phyloP scores from a whole-genome alignment of 495 filamentous ascomycete species.

The Penicillium flavigenum region DNA sequence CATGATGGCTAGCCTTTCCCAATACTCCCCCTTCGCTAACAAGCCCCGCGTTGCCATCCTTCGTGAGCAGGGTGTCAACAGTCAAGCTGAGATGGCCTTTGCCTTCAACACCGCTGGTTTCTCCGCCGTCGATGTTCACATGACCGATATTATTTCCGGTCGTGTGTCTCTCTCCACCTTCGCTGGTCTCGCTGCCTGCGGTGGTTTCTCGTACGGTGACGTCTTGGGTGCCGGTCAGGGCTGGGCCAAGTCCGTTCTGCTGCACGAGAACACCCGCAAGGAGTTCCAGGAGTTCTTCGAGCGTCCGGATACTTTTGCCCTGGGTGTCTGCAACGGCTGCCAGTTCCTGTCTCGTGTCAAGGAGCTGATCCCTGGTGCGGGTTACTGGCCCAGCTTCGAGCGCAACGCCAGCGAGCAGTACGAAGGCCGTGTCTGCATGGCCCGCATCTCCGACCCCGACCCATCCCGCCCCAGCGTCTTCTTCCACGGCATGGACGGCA shows the following conservation, averaged over 20 bases:
- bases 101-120: slow-evolving; percentile 92
- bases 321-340: slow-evolving; percentile 97
- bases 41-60: slow-evolving; percentile 90
- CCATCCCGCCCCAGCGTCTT: slow-evolving; percentile 70
- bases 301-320: slow-evolving; percentile 82
- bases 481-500: slow-evolving; percentile 85
- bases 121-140: slow-evolving; percentile 89
- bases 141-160: slow-evolving; percentile 86
- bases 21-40: slow-evolving; percentile 62
- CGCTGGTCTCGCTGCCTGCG: slow-evolving; percentile 86
- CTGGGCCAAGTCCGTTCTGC: slow-evolving; percentile 92
- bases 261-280: slow-evolving; percentile 71
- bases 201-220: slow-evolving; percentile 97
- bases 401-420: slow-evolving; percentile 87
- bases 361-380: slow-evolving; percentile 80
- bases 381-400: slow-evolving; percentile 84
- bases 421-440: slow-evolving; percentile 87
- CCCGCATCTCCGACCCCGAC: slow-evolving; percentile 67
- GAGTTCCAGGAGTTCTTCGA: slow-evolving; percentile 87
- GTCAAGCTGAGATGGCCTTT: slow-evolving; percentile 95
- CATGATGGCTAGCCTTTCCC: slow-evolving; percentile 61
- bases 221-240: slow-evolving; percentile 92
- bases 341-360: slow-evolving; percentile 88
- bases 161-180: slow-evolving; percentile 75
- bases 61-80: slow-evolving; percentile 92